Base-by-base conservation (phyloP, 331 rosid species). In the Saraca asoca region DNA sequence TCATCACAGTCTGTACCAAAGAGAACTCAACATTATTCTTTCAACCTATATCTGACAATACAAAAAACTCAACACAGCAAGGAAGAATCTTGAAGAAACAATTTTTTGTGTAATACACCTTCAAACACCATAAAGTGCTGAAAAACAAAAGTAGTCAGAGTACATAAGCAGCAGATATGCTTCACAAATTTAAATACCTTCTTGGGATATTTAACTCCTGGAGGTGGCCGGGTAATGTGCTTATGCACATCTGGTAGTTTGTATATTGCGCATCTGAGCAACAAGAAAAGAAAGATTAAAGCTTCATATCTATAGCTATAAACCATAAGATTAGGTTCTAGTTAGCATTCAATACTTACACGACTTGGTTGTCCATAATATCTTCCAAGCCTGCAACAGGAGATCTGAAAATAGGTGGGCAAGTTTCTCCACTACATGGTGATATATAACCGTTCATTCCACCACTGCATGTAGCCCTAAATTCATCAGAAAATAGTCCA, bases 361-460 rank as follows among this genome's bases (percentile, higher is more conserved):
- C 77, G 80, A 94, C 99, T 82, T 94, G 97, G 66, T 94, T 94
- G 79, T 90, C 95, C 82, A 88, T 79, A 61, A 94, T 86, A 80
- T 94, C 99, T 80, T 90, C 96, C 96, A 94, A 49, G 72, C 88
- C 80, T 60, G 54, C 70, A 71, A 94, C 83, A 73, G 99, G 99
- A 61, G 99, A 94, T 78, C 97, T 87, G 58, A 94, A 90, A 68
- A 94, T 84, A 17, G 92, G 97, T 6, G 99, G 99, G 85, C 99
- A 83, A 66, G 96, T 92, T 71, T 94, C 99, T 33, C 99, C 99
- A 16, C 65, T 79, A 51, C 99, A 94, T 18, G 88, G 88, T 75
- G 97, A 88, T 75, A 90, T 29, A 75, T 88, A 94, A n/a, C 99
- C 99, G 55, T 94, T 90, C 99, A 94, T 94, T 77, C 97, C 99